Evolutionary conservation across 768 basidiomycete species (phyloP).

Genomic region (Glaciozyma martinii): DNA sequence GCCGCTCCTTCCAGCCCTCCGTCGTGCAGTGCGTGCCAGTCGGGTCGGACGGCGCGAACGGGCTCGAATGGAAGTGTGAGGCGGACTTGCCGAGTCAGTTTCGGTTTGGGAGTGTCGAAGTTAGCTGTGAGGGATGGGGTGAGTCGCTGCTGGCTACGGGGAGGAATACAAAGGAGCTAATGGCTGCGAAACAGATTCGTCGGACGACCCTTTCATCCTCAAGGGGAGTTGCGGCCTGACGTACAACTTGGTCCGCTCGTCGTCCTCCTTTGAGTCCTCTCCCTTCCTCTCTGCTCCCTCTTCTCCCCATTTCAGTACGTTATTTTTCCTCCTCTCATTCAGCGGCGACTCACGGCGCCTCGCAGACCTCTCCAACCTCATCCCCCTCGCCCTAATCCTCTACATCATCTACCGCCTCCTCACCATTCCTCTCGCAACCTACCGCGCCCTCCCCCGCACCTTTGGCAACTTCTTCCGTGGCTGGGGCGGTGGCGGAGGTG

Average conservation of each 20-base stretch:
- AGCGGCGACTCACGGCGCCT: too few species aligned
- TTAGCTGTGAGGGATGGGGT: constrained; percentile 87
- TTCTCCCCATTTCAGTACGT: neutral
- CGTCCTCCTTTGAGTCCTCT: constrained; percentile 3
- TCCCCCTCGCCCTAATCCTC: constrained; percentile 1
- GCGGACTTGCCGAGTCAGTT: constrained; percentile 75
- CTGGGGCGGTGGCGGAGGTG: constrained; percentile 1
- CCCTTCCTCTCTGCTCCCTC: neutral
- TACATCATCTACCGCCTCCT: constrained; percentile 4
- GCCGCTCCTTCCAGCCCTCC: constrained; percentile 66
- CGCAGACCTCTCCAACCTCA: constrained; percentile 5
- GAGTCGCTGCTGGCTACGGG: constrained; percentile 34
- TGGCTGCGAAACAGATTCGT: neutral
- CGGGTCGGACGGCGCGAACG: constrained; percentile 65
- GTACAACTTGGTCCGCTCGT: constrained; percentile 51
- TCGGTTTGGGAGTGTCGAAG: constrained; percentile 73
- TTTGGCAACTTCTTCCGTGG: neutral
- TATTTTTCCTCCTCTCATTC: neutral
- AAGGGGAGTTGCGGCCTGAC: constrained; percentile 89
- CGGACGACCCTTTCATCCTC: constrained; percentile 62
- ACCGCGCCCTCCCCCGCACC: neutral
- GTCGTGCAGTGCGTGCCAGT: constrained; percentile 74
- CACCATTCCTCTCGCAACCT: neutral
- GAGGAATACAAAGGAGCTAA: neutral
- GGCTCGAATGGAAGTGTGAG: constrained; percentile 87